Base-by-base conservation (phyloP, 257 asterid species). In the Agastache rugosa region DNA sequence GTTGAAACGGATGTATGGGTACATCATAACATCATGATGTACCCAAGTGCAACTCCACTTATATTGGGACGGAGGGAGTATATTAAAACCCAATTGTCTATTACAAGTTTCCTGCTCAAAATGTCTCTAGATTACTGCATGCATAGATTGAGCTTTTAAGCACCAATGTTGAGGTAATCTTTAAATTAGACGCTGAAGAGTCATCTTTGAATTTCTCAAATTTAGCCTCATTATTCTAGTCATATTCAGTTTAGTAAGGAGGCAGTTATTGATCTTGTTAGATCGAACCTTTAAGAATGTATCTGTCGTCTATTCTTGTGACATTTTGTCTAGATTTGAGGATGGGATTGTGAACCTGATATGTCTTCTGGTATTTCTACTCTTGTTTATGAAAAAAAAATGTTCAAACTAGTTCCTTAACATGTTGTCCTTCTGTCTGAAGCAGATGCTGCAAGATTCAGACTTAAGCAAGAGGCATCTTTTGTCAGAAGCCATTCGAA, bases 401-500 rank as follows among this genome's bases (percentile, higher is more conserved):
- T 17, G 69, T 35, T 16, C 39, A 29, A 16, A 31, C 3, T 61
- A 65, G 37, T 47, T 17, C 11, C 25, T 11, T 4, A 67, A 31
- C 17, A 29, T 68, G 27, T 39, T 41, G 39, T 65, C 42, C 48
- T 63, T 67, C 1, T 51, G 34, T 61, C 60, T 44, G 34, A 53
- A 62, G 55, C 96, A 85, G 99, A 94, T 80, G 83, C 92, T 65
- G 70, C 93, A 25, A 90, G 90, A 76, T 94, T 90, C 78, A 90
- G 98, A 84, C 98, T 94, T 65, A 89, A 98, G 16, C 93, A 94
- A 0, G 96, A 94, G 84, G 90, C 96, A 55, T 92, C 99, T 9
- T 94, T 94, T n/a, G 96, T 94, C 27, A 90, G 73, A 86, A 92
- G 85, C 76, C 96, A 92, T 77, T 58, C 90, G 12, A 85, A 85